phyloP scores from a whole-genome alignment of 768 basidiomycete species.

The Phlegmacium glaucopus region DNA sequence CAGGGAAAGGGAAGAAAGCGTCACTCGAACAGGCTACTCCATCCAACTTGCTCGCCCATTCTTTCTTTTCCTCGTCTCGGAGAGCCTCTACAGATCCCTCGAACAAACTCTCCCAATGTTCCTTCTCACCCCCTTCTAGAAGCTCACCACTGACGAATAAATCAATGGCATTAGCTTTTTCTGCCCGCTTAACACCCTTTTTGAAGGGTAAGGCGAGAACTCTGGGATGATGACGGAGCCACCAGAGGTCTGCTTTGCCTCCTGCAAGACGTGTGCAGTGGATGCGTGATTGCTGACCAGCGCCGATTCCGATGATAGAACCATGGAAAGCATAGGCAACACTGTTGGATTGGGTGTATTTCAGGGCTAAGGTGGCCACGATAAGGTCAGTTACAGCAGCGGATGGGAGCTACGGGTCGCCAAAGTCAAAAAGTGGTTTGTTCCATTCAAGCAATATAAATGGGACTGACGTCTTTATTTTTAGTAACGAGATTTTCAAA shows the following conservation, averaged over 20 bases:
- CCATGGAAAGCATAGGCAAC: slow-evolving; percentile 94
- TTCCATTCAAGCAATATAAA: neutral
- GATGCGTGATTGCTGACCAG: slow-evolving; percentile 97
- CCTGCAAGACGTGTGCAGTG: slow-evolving; percentile 99
- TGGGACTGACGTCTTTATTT: slow-evolving; percentile 70
- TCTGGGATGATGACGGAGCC: slow-evolving; percentile 95
- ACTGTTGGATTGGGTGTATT: slow-evolving; percentile 99
- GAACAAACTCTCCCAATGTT: slow-evolving; percentile 89
- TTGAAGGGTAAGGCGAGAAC: slow-evolving; percentile 94
- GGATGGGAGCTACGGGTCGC: slow-evolving; percentile 57
- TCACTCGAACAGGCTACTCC: slow-evolving; percentile 94
- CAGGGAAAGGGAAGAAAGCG: slow-evolving; percentile 99
- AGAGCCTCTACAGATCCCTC: slow-evolving; percentile 66
- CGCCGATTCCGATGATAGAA: slow-evolving; percentile 92
- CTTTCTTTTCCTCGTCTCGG: slow-evolving; percentile 63
- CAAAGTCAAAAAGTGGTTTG: neutral
- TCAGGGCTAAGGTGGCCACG: slow-evolving; percentile 93
- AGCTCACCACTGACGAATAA: slow-evolving; percentile 90
- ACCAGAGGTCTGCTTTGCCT: slow-evolving; percentile 98
- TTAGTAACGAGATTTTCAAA: slow-evolving; percentile 89
- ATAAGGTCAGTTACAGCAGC: slow-evolving; percentile 86
- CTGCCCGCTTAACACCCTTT: slow-evolving; percentile 95
- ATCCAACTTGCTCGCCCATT: slow-evolving; percentile 71
- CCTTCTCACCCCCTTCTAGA: slow-evolving; percentile 85
- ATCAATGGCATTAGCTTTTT: slow-evolving; percentile 98